Conservation (phyloP, 2,329 filamentous ascomycete species). For the Cytospora paraplurivora region DNA sequence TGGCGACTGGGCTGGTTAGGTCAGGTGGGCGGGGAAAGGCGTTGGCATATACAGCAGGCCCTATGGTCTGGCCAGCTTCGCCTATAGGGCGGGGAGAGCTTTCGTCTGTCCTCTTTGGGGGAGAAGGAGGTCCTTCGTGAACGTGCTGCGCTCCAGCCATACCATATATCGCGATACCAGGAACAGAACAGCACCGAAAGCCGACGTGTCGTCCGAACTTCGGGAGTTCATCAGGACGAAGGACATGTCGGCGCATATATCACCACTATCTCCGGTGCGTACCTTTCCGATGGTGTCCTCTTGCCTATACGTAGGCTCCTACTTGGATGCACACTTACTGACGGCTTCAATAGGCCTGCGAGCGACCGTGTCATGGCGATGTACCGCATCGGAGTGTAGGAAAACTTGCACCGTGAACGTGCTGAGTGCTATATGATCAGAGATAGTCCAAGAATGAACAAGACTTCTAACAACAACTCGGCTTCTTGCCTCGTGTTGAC, state of each 20-base stretch:
- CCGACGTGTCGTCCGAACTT: constrained; percentile 26
- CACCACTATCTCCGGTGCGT: constrained; percentile 10
- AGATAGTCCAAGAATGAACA: neutral
- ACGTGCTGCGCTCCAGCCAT: neutral
- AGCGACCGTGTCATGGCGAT: neutral
- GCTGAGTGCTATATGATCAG: neutral
- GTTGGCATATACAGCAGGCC: neutral
- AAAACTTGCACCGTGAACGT: neutral
- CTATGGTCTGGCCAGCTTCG: neutral
- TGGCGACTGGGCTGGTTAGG: constrained; percentile 1
- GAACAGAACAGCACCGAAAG: constrained; percentile 7
- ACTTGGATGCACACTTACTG: neutral
- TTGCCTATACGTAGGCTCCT: neutral
- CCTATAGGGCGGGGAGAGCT: neutral
- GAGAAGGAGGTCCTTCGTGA: neutral
- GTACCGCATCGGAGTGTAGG: neutral
- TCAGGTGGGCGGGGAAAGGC: neutral
- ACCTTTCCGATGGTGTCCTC: neutral
- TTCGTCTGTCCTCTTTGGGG: neutral
- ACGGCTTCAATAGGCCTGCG: neutral
- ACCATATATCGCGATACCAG: neutral
- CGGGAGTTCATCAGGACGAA: constrained; percentile 3
- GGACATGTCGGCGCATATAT: constrained; percentile 27
- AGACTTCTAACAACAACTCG: neutral
- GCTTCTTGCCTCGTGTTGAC: neutral